These are phyloP conservation scores for Aureobasidium leucospermi DNA, from an alignment of 2,329 filamentous ascomycete genomes.

Conservation along the genomic window DNA sequence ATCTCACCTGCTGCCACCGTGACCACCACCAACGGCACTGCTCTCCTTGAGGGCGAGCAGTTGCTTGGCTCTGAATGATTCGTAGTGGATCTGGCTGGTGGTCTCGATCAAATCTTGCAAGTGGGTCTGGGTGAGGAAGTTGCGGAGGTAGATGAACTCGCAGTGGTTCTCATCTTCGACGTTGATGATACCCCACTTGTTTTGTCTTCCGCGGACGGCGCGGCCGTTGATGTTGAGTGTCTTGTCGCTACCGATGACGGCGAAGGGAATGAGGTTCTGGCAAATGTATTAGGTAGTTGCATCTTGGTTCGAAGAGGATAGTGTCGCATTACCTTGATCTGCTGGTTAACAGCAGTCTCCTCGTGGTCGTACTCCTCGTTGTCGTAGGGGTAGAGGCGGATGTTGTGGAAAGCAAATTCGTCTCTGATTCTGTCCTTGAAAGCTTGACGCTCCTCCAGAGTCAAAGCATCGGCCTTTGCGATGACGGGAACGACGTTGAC, in stretches of 20 bases:
- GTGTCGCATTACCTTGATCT: constrained; percentile 73
- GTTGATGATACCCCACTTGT: constrained; percentile 99
- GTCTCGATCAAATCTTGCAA: constrained; percentile 98
- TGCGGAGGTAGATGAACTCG: constrained; percentile 96
- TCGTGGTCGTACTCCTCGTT: constrained; percentile 98
- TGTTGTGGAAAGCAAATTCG: constrained; percentile 98
- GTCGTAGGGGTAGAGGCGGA: constrained; percentile 99
- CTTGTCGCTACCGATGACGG: constrained; percentile 96
- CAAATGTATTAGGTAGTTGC: constrained; percentile 21
- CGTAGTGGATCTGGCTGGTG: constrained; percentile 99
- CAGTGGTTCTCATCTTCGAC: constrained; percentile 99
- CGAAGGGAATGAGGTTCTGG: constrained; percentile 89
- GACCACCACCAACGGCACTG: constrained; percentile 64
- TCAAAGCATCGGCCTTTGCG: constrained; percentile 94
- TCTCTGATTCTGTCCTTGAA: constrained; percentile 99
- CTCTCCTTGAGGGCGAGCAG: constrained; percentile 96
- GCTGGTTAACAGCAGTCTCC: constrained; percentile 84
- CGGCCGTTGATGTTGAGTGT: constrained; percentile 95
- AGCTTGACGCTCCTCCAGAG: constrained; percentile 84
- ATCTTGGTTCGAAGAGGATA: constrained; percentile 19
- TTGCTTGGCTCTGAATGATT: constrained; percentile 99
- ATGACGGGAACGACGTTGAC: constrained; percentile 99
- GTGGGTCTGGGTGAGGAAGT: constrained; percentile 97
- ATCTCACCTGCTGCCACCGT: constrained; percentile 59
- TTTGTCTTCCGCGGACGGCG: constrained; percentile 95